Base-by-base conservation (phyloP, 164 flowering plant species). In the Hamamelis virginiana region DNA sequence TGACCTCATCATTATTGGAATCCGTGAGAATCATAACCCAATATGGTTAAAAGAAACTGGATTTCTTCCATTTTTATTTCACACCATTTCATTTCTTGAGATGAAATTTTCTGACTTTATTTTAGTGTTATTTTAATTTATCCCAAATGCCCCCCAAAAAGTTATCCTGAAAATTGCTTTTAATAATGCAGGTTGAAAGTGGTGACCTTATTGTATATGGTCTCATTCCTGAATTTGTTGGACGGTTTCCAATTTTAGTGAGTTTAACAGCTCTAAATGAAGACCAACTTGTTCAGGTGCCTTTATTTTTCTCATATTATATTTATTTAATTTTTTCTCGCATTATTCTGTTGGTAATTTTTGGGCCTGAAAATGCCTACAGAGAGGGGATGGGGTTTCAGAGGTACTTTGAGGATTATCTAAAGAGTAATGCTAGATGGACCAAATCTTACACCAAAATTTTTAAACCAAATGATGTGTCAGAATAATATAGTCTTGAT, bases 171-270 rank as follows among this genome's bases (percentile, higher is more conserved):
- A 70, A 1, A 21, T 22, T 48, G 11, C 12, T 60, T 60, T 16
- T 12, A 9, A 60, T 2, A 11, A 18, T 57, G 62, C 88, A 96
- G 99, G 98, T 89, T 71, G 99, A 96, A 82, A 91, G 99, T 77
- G 73, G 90, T 65, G 99, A 96, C 84, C 92, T 96, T 57, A 87
- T 91, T 66, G 85, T 97, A 55, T 90, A 91, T 77, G 99, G 99
- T 25, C 91, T 96, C 44, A 93, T 96, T 75, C 99, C 99, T 71
- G 99, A 96, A 75, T 96, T 96, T 80, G 79, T 93, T 72, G 99
- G 99, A 33, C 97, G 99, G 53, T 91, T 96, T 78, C 99, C 99
- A 8, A 81, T 96, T 71, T 74, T 96, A 67, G 96, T 90, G 78
- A 91, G 92, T 79, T 81, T 96, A 73, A 80, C 90, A 71, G 96